Evolutionary conservation across 371 early-diverging fungal species (phyloP).

Genomic region (Parasitella parasitica): DNA sequence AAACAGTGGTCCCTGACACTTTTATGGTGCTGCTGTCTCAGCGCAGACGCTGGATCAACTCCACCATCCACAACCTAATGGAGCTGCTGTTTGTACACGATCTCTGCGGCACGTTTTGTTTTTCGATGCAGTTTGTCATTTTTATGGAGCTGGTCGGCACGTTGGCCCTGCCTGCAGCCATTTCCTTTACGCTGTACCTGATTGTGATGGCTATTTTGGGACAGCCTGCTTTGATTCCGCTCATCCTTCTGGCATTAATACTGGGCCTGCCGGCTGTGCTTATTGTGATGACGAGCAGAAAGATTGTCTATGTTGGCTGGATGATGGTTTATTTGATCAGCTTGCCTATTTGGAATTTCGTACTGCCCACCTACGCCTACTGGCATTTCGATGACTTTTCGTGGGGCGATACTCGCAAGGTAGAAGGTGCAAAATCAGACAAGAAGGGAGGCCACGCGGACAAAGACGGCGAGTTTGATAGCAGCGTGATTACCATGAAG

Average conservation of each 20-base stretch:
- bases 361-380: constrained; percentile 96
- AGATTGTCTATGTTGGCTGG: constrained; percentile 93
- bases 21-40: constrained; percentile 96
- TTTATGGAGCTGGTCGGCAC: constrained; percentile 98
- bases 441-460: constrained; percentile 55
- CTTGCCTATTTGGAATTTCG: constrained; percentile 98
- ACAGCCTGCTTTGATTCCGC: constrained; percentile 67
- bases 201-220: constrained; percentile 62
- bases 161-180: constrained; percentile 96
- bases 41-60: constrained; percentile 99
- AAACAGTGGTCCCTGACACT: constrained; percentile 95
- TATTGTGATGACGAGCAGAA: constrained; percentile 90
- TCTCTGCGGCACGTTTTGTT: constrained; percentile 98
- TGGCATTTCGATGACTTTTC: constrained; percentile 99
- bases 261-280: constrained; percentile 93
- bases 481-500: constrained; percentile 64
- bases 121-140: constrained; percentile 99
- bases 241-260: constrained; percentile 77
- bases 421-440: constrained; percentile 66
- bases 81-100: constrained; percentile 95
- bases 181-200: constrained; percentile 87
- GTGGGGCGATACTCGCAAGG: constrained; percentile 97
- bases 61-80: constrained; percentile 97
- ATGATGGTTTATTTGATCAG: constrained; percentile 91
- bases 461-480: constrained; percentile 66